A percentile compares a stretch with the other conserved stretches of the same genome.
phyloP scores from a whole-genome alignment of 176 grass and related monocot species.

The sorghum (Sorghum bicolor) region DNA sequence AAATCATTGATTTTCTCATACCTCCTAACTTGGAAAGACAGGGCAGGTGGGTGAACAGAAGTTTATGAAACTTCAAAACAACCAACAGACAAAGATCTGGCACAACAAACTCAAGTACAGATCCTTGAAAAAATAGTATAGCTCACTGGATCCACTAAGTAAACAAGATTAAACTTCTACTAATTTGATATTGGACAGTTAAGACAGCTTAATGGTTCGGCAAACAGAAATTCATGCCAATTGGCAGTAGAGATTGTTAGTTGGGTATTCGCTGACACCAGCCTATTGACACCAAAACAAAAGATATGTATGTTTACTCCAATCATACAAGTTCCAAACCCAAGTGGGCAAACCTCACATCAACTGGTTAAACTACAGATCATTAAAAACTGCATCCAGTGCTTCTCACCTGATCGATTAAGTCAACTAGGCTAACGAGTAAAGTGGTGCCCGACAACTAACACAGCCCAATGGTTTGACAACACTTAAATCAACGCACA shows the following conservation, averaged over 20 bases:
- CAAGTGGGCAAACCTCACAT: neutral
- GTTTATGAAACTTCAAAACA: neutral
- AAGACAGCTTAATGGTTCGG: neutral
- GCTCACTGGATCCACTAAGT: neutral
- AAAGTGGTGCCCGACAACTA: neutral
- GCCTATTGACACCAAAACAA: neutral
- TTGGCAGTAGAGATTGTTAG: neutral
- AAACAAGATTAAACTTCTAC: neutral
- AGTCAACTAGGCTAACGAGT: neutral
- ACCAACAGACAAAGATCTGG: neutral
- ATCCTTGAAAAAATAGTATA: neutral
- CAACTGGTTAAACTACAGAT: neutral
- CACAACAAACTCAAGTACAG: neutral
- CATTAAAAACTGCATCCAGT: neutral
- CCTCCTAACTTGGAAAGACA: neutral
- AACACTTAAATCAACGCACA: neutral
- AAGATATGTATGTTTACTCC: neutral
- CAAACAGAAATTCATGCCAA: neutral
- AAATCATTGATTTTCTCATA: neutral
- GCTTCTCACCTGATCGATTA: neutral
- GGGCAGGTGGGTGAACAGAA: neutral
- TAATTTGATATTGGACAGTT: neutral
- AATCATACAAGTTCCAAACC: neutral
- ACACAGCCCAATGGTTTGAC: neutral
- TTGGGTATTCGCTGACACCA: neutral